phyloP scores from a whole-genome alignment of 352 stramenopile genomes.

The Phytophthora vignae region DNA sequence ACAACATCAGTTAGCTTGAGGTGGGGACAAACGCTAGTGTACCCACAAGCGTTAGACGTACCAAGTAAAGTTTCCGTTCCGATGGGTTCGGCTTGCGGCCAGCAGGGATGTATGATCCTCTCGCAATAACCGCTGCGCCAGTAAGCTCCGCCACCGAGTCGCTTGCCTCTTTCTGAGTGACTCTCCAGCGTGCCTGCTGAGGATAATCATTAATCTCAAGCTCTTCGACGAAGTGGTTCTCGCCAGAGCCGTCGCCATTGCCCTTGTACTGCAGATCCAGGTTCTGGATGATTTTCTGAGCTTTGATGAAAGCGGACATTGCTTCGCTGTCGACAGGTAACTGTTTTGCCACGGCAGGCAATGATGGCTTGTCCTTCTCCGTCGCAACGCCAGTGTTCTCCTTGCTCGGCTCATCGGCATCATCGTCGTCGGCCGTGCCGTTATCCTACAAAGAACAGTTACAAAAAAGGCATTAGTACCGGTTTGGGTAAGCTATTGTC shows the following conservation, averaged over 20 bases:
- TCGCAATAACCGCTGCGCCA: constrained; percentile 87
- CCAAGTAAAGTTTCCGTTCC: constrained; percentile 91
- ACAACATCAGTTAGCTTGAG: constrained; percentile 9
- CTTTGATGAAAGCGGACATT: constrained; percentile 80
- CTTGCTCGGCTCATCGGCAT: constrained; percentile 51
- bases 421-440: constrained; percentile 64
- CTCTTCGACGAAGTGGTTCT: constrained; percentile 89
- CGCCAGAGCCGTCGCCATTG: constrained; percentile 46
- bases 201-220: constrained; percentile 97
- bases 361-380: constrained; percentile 24
- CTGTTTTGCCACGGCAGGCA: constrained; percentile 23
- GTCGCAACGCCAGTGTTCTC: constrained; percentile 23
- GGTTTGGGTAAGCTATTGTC: not conserved
- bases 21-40: not conserved
- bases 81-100: constrained; percentile 86
- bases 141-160: constrained; percentile 91
- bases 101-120: constrained; percentile 89
- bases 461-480: constrained; percentile 14
- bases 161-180: constrained; percentile 89
- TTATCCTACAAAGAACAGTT: constrained; percentile 43
- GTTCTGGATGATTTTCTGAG: constrained; percentile 88
- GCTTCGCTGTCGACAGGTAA: constrained; percentile 60
- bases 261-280: constrained; percentile 83
- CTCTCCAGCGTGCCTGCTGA: constrained; percentile 89
- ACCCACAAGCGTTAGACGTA: constrained; percentile 41